Base-by-base conservation (phyloP, 352 stramenopile species). In the Phytopythium kandeliae region DNA sequence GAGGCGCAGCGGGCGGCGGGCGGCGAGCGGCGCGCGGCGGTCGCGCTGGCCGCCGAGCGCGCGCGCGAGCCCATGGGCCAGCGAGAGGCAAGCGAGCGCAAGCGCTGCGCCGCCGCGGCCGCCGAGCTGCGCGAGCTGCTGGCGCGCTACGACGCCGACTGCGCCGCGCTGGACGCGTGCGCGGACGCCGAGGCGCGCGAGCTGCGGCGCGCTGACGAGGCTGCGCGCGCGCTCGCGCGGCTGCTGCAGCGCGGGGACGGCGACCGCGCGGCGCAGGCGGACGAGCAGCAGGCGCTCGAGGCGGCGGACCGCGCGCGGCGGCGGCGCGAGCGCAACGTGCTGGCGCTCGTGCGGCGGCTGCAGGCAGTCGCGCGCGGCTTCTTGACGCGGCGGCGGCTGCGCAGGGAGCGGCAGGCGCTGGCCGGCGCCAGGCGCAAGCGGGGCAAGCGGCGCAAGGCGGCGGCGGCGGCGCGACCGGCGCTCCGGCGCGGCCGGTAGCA, bases 311-410 rank as follows among this genome's bases (percentile, higher is more conserved):
- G 62, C 25, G 16, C 54, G 2, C 55, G 58, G 4, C 62, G 60
- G 11, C 70, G 69, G 15, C 60, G 65, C 1, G 71, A 86, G 12
- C 46, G 69, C 15, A 84, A 76, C 45, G 13, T 84, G 41, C 75
- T 91, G 30, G 45, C 57, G 19, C 69, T 85, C 11, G 52, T 83
- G 9, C 47, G 64, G n/a, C 74, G 50, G n/a, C 63, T 89, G 22
- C 79, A 90, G 52, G 79, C 74, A 0, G 30, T 66, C 9, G 73
- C 85, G 40, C 65, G 79, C 26, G 79, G 79, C 11, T 90, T 86
- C 46, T 63, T 88, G n/a, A 37, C 59, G 22, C 65, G 79, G 13
- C 61, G 64, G 2, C 65, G 45, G 13, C 16, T 85, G 55, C 58
- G 60, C n/a, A n/a, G n/a, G n/a, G n/a, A n/a, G 7, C 57, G 78